A percentile compares a stretch with the other conserved stretches of the same genome.
Evolutionary conservation across 495 filamentous ascomycete genomes (phyloP).

Genomic region (Podospora fimiseda): DNA sequence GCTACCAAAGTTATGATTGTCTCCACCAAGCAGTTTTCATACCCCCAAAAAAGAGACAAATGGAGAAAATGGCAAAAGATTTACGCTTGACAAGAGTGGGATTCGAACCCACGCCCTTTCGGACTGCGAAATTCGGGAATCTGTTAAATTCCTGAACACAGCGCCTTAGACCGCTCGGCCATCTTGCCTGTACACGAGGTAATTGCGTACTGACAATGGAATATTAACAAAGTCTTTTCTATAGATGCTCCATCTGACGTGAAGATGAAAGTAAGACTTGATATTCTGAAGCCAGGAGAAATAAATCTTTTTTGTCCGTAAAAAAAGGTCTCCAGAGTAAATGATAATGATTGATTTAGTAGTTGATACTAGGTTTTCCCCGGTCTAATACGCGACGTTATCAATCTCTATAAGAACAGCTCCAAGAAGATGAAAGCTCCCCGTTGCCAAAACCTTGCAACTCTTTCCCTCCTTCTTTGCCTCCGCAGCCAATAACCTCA

Average conservation of each 20-base stretch:
- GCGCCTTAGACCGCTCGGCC: conserved; percentile 33
- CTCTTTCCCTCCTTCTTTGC: conserved; percentile 12
- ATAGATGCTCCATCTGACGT: too few relatives aligned
- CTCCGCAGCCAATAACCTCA: conserved; percentile 11
- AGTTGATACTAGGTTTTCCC: too few relatives aligned
- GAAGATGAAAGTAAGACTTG: too few relatives aligned
- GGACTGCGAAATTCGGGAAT: conserved; percentile 22
- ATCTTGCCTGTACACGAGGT: conserved; percentile 27
- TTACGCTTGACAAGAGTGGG: conserved; percentile 26
- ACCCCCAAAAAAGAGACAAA: neutral
- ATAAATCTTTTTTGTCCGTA: too few relatives aligned
- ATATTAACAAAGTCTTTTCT: neutral
- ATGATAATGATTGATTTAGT: too few relatives aligned
- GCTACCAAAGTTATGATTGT: too few relatives aligned
- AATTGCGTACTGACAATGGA: too few relatives aligned
- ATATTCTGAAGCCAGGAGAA: too few relatives aligned
- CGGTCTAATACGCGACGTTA: conserved; percentile 26
- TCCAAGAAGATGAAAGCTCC: conserved; percentile 85
- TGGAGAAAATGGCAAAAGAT: neutral
- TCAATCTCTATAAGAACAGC: conserved; percentile 73
- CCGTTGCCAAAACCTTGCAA: conserved; percentile 56
- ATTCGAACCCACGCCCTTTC: conserved; percentile 33
- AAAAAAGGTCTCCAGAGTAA: too few relatives aligned
- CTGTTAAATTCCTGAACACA: conserved; percentile 24
- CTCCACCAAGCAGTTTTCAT: too few relatives aligned